These are phyloP conservation scores for Scopulariopsis brevicaulis DNA, from an alignment of 2,329 filamentous ascomycete genomes.

Conservation along the genomic window DNA sequence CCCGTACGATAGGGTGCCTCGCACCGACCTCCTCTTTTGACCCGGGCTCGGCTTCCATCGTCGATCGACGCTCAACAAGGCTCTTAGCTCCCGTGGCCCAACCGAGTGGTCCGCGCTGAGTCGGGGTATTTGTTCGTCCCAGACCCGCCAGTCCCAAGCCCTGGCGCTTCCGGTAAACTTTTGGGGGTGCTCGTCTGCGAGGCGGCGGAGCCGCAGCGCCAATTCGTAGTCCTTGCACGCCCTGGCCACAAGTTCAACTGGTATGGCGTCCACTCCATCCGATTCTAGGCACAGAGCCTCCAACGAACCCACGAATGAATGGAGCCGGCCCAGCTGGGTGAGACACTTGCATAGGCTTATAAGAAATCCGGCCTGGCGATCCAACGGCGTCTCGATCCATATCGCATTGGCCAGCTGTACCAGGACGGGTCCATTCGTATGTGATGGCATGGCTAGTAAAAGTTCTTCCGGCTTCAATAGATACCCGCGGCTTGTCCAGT, in stretches of 20 bases:
- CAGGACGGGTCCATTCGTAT: neutral
- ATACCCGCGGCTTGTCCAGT: conserved; percentile 11
- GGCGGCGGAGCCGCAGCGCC: conserved; percentile 13
- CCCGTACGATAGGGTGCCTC: neutral
- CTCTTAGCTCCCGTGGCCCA: neutral
- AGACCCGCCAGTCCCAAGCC: conserved; percentile 19
- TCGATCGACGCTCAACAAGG: neutral
- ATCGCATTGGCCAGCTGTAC: conserved; percentile 5
- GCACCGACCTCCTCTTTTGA: neutral
- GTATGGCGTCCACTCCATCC: conserved; percentile 1
- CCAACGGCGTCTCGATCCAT: conserved; percentile 1
- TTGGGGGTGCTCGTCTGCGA: conserved; percentile 3
- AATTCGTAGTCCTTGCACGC: conserved; percentile 13
- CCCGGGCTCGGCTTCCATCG: neutral
- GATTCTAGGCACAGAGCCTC: neutral
- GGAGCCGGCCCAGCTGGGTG: conserved; percentile 7
- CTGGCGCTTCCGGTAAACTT: conserved; percentile 5
- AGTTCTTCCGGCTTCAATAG: neutral
- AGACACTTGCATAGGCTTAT: conserved; percentile 8
- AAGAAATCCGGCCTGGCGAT: conserved; percentile 5
- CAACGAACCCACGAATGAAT: conserved; percentile 9
- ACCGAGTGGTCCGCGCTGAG: conserved; percentile 19
- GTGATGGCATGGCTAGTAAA: neutral
- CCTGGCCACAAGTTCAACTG: conserved; percentile 6
- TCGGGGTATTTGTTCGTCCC: conserved; percentile 17